These are phyloP conservation scores for Pyrus communis DNA, from an alignment of 306 rosid genomes.

Conservation along the genomic window DNA sequence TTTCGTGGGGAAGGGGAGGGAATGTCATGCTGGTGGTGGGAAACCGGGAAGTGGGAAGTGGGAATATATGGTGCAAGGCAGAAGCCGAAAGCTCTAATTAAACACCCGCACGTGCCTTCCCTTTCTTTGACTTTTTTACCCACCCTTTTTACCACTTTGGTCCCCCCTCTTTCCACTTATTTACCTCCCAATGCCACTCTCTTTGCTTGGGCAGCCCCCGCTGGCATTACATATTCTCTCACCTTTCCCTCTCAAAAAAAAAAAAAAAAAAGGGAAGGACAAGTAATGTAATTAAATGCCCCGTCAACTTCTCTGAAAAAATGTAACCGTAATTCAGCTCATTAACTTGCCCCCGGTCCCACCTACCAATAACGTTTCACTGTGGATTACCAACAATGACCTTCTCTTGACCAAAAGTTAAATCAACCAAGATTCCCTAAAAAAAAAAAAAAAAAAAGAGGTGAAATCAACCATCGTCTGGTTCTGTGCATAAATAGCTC, in stretches of 20 bases:
- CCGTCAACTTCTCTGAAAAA: neutral
- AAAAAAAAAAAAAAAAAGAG: too few species aligned
- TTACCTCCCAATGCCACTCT: neutral
- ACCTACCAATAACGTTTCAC: neutral
- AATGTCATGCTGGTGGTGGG: conserved; percentile 34
- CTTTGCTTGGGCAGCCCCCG: neutral
- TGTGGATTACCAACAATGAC: neutral
- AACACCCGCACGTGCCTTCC: conserved; percentile 15
- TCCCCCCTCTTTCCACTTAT: neutral
- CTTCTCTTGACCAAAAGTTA: too few species aligned
- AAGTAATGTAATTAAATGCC: conserved; percentile 19
- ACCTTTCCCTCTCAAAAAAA: too few species aligned
- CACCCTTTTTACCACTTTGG: neutral
- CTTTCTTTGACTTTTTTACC: neutral
- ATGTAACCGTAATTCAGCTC: neutral
- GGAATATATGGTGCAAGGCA: neutral
- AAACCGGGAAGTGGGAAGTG: neutral
- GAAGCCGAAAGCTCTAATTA: conserved; percentile 24
- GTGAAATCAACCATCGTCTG: too few species aligned
- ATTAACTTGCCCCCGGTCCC: neutral
- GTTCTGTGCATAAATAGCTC: too few species aligned
- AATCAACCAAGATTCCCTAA: too few species aligned
- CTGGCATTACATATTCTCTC: too few species aligned
- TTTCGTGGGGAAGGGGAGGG: conserved; percentile 15
- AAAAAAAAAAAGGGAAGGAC: too few species aligned